A percentile compares a stretch with the other conserved stretches of the same genome.
phyloP scores from a whole-genome alignment of 1,284 basidiomycete species.

The Pisolithus thermaeus region DNA sequence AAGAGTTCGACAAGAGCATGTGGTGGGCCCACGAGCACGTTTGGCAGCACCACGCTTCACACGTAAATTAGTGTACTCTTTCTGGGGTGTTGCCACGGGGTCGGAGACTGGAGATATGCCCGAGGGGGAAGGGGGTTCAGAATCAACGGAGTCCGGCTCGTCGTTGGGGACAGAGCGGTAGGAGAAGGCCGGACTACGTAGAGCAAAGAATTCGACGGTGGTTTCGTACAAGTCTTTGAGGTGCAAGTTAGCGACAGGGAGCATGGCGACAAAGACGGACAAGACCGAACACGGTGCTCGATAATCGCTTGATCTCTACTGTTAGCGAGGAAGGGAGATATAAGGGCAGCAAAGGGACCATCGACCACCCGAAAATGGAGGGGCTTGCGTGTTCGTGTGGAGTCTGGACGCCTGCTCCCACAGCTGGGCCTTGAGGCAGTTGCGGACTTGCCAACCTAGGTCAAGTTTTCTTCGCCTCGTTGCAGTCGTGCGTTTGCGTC shows the following conservation, averaged over 20 bases:
- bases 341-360: constrained; percentile 9
- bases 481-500: constrained; percentile 10
- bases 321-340: constrained; percentile 14
- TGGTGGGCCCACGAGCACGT: constrained; percentile 28
- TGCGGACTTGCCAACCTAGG: neutral
- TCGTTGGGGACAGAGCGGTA: constrained; percentile 17
- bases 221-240: constrained; percentile 53
- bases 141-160: constrained; percentile 18
- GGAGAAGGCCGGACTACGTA: constrained; percentile 34
- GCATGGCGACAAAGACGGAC: constrained; percentile 37
- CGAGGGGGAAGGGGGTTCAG: constrained; percentile 23
- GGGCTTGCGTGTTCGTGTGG: constrained; percentile 18
- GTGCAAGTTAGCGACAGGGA: constrained; percentile 46
- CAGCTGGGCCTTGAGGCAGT: constrained; percentile 16
- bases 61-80: constrained; percentile 32
- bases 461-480: constrained; percentile 13
- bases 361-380: constrained; percentile 4
- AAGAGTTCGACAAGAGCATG: constrained; percentile 33
- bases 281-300: constrained; percentile 31
- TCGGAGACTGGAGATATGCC: constrained; percentile 22
- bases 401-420: constrained; percentile 1
- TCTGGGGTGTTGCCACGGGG: constrained; percentile 15
- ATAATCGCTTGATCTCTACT: constrained; percentile 30
- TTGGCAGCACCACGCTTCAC: constrained; percentile 44
- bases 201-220: constrained; percentile 55